phyloP scores from a whole-genome alignment of 257 asterid genomes.

The Solanum arcanum region DNA sequence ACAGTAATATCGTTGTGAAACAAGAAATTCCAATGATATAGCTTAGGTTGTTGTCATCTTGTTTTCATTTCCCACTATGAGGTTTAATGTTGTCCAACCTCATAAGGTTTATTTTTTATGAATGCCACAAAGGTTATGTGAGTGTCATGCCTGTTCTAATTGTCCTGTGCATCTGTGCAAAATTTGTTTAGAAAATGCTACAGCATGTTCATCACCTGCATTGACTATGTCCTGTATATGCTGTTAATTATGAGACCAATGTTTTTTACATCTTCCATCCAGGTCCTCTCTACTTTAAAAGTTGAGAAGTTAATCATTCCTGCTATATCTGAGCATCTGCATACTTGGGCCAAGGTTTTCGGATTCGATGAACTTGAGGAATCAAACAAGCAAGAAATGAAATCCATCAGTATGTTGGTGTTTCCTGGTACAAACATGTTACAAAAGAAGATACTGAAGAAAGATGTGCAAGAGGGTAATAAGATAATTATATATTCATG shows the following conservation, averaged over 20 bases:
- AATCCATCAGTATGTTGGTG: constrained; percentile 64
- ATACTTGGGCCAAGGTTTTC: constrained; percentile 60
- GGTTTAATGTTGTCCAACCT: not conserved
- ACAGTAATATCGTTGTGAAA: not conserved
- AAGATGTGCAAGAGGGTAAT: constrained; percentile 36
- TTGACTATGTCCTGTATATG: not conserved
- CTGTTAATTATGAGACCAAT: not conserved
- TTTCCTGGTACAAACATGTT: constrained; percentile 87
- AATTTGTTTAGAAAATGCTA: not conserved
- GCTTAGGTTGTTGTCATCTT: not conserved
- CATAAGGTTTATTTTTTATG: not conserved
- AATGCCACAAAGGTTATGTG: not conserved
- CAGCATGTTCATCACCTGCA: not conserved
- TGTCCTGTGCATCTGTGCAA: not conserved
- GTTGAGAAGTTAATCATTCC: constrained; percentile 73
- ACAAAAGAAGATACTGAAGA: constrained; percentile 53
- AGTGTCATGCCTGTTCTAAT: not conserved
- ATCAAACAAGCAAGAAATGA: constrained; percentile 50
- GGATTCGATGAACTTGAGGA: constrained; percentile 63
- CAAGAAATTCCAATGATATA: not conserved
- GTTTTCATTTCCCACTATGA: not conserved
- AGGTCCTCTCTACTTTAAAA: constrained; percentile 60
- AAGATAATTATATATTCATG: not conserved
- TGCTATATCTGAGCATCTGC: constrained; percentile 73
- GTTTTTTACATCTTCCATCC: not conserved